Percentiles rank a stretch among this genome's conserved stretches.
These are phyloP conservation scores for Cyclotella kingstonii DNA, from an alignment of 108 stramenopile species.

Conservation along the genomic window DNA sequence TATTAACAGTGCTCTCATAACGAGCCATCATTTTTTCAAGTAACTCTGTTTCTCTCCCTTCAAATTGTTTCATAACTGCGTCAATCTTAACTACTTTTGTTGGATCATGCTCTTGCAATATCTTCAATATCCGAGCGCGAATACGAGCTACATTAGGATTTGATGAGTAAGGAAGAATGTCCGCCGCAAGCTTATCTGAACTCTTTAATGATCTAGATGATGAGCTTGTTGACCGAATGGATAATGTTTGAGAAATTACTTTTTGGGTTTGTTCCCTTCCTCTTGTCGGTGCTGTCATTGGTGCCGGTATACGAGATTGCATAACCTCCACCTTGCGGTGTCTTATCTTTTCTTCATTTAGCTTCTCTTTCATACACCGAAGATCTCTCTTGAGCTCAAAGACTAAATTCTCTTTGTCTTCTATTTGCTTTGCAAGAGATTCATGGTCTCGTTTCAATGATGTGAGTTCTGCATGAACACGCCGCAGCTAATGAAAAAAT, in stretches of 20 bases:
- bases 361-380: conserved; percentile 64
- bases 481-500: conserved; percentile 38
- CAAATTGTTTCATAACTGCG: conserved; percentile 84
- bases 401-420: conserved; percentile 71
- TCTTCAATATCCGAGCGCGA: conserved; percentile 59
- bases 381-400: conserved; percentile 64
- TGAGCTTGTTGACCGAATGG: conserved; percentile 6
- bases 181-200: neutral
- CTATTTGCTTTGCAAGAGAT: conserved; percentile 49
- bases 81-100: conserved; percentile 82
- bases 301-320: conserved; percentile 45
- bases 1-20: conserved; percentile 47
- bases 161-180: neutral
- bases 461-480: conserved; percentile 54
- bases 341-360: conserved; percentile 43
- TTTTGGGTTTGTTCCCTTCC: conserved; percentile 4
- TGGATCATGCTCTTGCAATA: conserved; percentile 81
- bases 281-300: conserved; percentile 7
- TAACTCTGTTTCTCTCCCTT: conserved; percentile 77
- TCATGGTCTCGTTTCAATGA: conserved; percentile 59
- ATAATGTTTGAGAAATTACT: conserved; percentile 7
- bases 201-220: conserved; percentile 18
- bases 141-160: conserved; percentile 46
- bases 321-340: conserved; percentile 36
- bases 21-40: conserved; percentile 85